Conservation (phyloP, 176 grass and related monocot species). For the Poa annua region DNA sequence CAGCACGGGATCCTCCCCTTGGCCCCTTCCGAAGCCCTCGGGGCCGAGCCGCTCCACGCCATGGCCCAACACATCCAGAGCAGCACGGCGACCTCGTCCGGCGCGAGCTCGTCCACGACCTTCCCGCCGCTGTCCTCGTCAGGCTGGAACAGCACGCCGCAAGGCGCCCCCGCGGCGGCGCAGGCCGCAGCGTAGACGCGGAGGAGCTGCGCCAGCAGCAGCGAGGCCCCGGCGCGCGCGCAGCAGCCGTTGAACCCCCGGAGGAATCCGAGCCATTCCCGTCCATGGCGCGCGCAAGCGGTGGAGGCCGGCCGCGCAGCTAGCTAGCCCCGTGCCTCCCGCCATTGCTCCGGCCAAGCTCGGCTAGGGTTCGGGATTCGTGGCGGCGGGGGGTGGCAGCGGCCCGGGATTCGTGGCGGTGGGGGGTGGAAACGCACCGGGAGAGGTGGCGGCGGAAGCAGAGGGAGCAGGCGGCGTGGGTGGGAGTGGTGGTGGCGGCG, state of each 20-base stretch:
- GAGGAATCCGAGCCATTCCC: conserved; percentile 66
- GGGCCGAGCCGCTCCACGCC: conserved; percentile 40
- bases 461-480: too few species aligned
- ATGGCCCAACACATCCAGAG: conserved; percentile 89
- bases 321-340: too few species aligned
- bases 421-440: too few species aligned
- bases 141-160: conserved; percentile 57
- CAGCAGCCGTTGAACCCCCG: conserved; percentile 82
- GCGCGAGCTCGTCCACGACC: conserved; percentile 58
- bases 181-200: conserved; percentile 65
- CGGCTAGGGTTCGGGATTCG: too few species aligned
- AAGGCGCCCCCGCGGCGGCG: conserved; percentile 35
- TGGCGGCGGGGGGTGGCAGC: too few species aligned
- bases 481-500: too few species aligned
- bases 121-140: conserved; percentile 47
- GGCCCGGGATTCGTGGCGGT: too few species aligned
- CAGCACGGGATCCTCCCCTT: conserved; percentile 39
- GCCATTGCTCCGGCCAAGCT: too few species aligned
- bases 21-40: conserved; percentile 14
- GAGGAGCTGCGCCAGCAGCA: conserved; percentile 61
- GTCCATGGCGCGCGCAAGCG: too few species aligned
- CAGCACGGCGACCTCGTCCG: conserved; percentile 58
- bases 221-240: conserved; percentile 60
- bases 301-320: too few species aligned
- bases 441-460: too few species aligned